phyloP scores from a whole-genome alignment of 2,329 filamentous ascomycete genomes.

The Saccharata proteae region DNA sequence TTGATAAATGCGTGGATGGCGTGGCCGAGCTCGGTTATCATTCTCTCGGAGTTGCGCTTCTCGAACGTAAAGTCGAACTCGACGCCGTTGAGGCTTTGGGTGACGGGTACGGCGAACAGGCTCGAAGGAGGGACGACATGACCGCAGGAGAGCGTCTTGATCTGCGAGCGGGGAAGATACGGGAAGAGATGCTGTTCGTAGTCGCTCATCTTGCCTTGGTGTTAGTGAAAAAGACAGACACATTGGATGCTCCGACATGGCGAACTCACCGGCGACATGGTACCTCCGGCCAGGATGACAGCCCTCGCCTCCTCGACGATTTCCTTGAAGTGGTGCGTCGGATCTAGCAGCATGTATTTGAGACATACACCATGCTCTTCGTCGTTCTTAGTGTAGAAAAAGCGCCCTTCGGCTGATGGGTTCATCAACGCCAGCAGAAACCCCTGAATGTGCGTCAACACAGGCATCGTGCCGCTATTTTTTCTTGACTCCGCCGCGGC shows the following conservation, averaged over 20 bases:
- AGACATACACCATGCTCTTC: conserved; percentile 31
- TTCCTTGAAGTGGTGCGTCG: conserved; percentile 79
- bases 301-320: conserved; percentile 75
- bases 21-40: conserved; percentile 62
- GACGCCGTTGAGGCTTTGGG: conserved; percentile 32
- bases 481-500: conserved; percentile 12
- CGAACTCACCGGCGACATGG: conserved; percentile 71
- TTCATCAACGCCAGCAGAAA: conserved; percentile 80
- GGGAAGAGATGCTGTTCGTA: conserved; percentile 81
- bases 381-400: conserved; percentile 42
- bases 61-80: conserved; percentile 83
- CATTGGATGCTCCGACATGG: no score
- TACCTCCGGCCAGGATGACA: conserved; percentile 84
- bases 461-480: conserved; percentile 38
- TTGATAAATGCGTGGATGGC: conserved; percentile 60
- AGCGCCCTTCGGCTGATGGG: conserved; percentile 54
- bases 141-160: conserved; percentile 79
- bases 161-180: conserved; percentile 47
- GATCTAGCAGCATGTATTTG: conserved; percentile 81
- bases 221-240: no score
- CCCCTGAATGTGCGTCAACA: conserved; percentile 50
- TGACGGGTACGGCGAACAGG: conserved; percentile 65
- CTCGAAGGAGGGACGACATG: conserved; percentile 83
- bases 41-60: conserved; percentile 54
- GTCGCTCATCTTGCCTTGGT: conserved; percentile 55